A percentile compares a stretch with the other conserved stretches of the same genome.
phyloP scores from a whole-genome alignment of 2,329 filamentous ascomycete species.

The Gyromitra esculenta region DNA sequence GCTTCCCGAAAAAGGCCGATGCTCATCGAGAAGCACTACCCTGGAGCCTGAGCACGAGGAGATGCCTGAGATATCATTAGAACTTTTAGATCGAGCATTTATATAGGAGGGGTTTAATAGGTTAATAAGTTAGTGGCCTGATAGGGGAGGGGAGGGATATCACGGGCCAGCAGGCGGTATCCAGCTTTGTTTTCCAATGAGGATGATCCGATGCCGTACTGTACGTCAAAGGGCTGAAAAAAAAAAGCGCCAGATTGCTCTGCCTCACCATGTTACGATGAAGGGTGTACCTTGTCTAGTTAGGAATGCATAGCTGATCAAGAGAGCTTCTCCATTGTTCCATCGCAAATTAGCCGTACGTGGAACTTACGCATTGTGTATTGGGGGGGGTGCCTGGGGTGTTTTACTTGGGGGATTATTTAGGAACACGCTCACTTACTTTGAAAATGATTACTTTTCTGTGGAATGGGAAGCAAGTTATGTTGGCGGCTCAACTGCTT shows the following conservation, averaged over 20 bases:
- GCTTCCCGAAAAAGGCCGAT: slow-evolving; percentile 18
- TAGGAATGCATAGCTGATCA: neutral
- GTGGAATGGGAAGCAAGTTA: slow-evolving; percentile 5
- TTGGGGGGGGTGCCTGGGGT: neutral
- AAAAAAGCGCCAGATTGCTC: neutral
- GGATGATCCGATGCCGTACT: neutral
- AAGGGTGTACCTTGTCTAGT: neutral
- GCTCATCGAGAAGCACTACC: slow-evolving; percentile 8
- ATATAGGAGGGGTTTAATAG: neutral
- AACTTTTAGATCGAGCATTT: neutral
- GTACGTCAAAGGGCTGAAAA: neutral
- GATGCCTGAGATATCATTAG: neutral
- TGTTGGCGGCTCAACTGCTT: slow-evolving; percentile 20
- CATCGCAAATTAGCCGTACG: neutral
- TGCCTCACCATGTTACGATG: neutral
- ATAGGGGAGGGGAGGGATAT: neutral
- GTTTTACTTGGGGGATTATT: neutral
- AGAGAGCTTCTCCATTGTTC: slow-evolving; percentile 2
- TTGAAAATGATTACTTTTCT: slow-evolving; percentile 1
- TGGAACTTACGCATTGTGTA: neutral
- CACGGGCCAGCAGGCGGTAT: slow-evolving; percentile 3
- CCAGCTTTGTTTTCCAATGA: slow-evolving; percentile 7
- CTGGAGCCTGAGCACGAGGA: neutral
- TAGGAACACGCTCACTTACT: neutral
- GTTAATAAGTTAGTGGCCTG: neutral